A percentile compares a stretch with the other conserved stretches of the same genome.
phyloP scores from a whole-genome alignment of 208 protist genomes.

The Angomonas desouzai region DNA sequence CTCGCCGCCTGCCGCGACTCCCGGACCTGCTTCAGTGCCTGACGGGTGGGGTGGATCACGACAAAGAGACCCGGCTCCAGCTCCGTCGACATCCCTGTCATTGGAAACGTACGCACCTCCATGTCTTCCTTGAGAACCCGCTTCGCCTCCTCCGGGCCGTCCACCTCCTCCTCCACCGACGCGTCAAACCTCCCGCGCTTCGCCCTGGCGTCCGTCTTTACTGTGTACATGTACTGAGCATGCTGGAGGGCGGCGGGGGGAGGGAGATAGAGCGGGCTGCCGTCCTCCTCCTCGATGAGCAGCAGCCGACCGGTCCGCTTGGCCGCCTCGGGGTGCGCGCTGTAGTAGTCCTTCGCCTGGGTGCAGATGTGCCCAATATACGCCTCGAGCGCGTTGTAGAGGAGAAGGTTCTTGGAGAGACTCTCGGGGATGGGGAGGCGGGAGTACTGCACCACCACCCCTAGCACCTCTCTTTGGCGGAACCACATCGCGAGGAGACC shows the following conservation, averaged over 20 bases:
- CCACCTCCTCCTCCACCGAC: background rate
- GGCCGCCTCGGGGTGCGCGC: background rate
- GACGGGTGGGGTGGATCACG: conserved; percentile 11
- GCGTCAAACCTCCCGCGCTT: background rate
- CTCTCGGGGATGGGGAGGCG: conserved; percentile 15
- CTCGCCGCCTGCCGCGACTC: conserved; percentile 8
- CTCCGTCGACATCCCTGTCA: conserved; percentile 41
- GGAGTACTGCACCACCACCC: conserved; percentile 18
- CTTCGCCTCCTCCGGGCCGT: background rate
- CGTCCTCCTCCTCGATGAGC: background rate
- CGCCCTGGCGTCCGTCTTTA: background rate
- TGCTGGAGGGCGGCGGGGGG: background rate
- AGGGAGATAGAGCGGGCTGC: background rate
- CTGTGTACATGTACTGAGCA: background rate
- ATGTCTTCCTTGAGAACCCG: conserved; percentile 21
- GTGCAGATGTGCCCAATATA: conserved; percentile 19
- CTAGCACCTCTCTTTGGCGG: conserved; percentile 24
- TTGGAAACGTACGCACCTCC: conserved; percentile 33
- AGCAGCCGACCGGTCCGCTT: background rate
- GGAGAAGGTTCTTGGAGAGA: conserved; percentile 11
- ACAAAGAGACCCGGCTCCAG: conserved; percentile 79
- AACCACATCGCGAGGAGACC: conserved; percentile 20
- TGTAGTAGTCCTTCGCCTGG: conserved; percentile 10
- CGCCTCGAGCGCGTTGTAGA: conserved; percentile 21
- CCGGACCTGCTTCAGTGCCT: conserved; percentile 3